phyloP scores from a whole-genome alignment of 2,329 filamentous ascomycete species.

The Colletotrichum acutatum region DNA sequence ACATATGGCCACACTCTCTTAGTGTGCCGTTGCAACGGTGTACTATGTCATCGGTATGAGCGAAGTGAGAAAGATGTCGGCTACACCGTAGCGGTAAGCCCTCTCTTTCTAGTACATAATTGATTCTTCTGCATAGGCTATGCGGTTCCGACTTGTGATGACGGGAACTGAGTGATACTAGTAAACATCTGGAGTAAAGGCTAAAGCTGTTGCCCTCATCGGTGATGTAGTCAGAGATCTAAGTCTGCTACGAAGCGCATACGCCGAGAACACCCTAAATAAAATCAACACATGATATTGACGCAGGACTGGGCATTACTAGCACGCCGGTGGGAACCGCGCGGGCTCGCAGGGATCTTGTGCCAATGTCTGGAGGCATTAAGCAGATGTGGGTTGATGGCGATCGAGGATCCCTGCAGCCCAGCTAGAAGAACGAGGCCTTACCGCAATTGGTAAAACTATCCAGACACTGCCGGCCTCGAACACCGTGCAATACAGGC shows the following conservation, averaged over 20 bases:
- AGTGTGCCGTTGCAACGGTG: neutral
- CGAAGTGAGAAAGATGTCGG: neutral
- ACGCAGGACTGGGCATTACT: neutral
- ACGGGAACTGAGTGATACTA: neutral
- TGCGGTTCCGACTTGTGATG: too few relatives aligned
- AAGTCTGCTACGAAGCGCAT: neutral
- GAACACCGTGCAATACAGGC: neutral
- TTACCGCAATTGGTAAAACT: neutral
- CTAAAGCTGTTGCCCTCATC: neutral
- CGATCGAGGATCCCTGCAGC: neutral
- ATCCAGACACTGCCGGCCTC: neutral
- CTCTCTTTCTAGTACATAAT: neutral
- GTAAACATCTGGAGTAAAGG: neutral
- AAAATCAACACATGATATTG: neutral
- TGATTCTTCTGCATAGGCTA: neutral
- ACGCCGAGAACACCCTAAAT: neutral
- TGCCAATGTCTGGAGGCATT: slow-evolving; percentile 4
- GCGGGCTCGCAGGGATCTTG: slow-evolving; percentile 14
- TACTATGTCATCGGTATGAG: neutral
- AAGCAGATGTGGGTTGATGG: neutral
- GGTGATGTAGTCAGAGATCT: neutral
- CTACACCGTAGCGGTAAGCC: neutral
- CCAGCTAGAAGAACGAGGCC: neutral
- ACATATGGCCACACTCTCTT: neutral
- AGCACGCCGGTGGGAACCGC: slow-evolving; percentile 39